These are phyloP conservation scores for Myochromella boudieri DNA, from an alignment of 768 basidiomycete species.

Conservation along the genomic window DNA sequence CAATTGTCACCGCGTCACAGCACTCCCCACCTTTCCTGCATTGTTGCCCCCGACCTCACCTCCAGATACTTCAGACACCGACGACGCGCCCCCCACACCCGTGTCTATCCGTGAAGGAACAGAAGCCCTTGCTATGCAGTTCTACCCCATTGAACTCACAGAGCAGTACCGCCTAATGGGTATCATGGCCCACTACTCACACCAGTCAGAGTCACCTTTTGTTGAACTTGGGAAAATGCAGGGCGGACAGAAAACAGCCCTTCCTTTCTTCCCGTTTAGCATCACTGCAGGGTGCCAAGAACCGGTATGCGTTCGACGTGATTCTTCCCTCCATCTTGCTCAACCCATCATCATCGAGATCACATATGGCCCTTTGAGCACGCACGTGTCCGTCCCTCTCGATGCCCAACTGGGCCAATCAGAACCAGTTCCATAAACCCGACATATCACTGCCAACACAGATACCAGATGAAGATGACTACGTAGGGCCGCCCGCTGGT, in stretches of 20 bases:
- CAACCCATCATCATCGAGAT: slow-evolving; percentile 89
- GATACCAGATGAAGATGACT: slow-evolving; percentile 77
- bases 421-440: background rate
- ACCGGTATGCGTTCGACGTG: slow-evolving; percentile 61
- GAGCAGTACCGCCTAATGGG: slow-evolving; percentile 88
- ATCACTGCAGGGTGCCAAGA: slow-evolving; percentile 96
- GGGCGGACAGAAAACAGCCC: slow-evolving; percentile 2
- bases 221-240: slow-evolving; percentile 14
- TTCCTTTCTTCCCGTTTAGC: slow-evolving; percentile 72
- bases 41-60: too few species aligned
- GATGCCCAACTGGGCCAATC: slow-evolving; percentile 38
- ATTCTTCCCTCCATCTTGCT: slow-evolving; percentile 5
- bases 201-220: slow-evolving; percentile 57
- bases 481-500: slow-evolving; percentile 49
- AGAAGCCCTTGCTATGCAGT: slow-evolving; percentile 87
- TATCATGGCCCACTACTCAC: slow-evolving; percentile 88
- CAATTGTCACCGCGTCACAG: too few species aligned
- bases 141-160: slow-evolving; percentile 87
- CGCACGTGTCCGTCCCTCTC: slow-evolving; percentile 82
- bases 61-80: slow-evolving; percentile 27
- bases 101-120: slow-evolving; percentile 63
- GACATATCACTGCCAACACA: too few species aligned
- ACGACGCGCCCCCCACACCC: slow-evolving; percentile 24
- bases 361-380: slow-evolving; percentile 99
- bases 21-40: too few species aligned